Evolutionary conservation across 331 rosid genomes (phyloP).

Genomic region (Spiraea crenata): DNA sequence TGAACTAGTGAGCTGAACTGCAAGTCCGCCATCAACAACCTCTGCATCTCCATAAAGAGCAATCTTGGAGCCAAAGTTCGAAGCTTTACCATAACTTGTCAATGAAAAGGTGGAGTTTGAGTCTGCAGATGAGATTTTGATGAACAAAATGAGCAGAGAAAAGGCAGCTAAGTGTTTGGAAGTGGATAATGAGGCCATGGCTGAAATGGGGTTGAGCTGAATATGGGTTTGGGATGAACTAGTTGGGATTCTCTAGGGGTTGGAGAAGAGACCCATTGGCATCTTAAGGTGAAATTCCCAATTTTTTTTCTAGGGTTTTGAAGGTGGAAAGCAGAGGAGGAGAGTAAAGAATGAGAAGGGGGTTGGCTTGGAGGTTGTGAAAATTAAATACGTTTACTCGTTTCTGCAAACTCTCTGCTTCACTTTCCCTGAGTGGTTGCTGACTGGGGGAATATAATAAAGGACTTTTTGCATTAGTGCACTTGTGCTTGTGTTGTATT

Average conservation of each 20-base stretch:
- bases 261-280: slow-evolving; percentile 42
- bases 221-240: slow-evolving; percentile 33
- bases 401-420: slow-evolving; percentile 39
- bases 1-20: slow-evolving; percentile 47
- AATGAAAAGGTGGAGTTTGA: slow-evolving; percentile 58
- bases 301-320: slow-evolving; percentile 53
- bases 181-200: slow-evolving; percentile 56
- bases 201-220: slow-evolving; percentile 50
- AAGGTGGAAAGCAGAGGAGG: slow-evolving; percentile 45
- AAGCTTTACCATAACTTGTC: slow-evolving; percentile 54
- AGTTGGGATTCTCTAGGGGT: slow-evolving; percentile 23
- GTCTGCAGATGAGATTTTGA: slow-evolving; percentile 41
- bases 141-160: slow-evolving; percentile 42
- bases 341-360: slow-evolving; percentile 57
- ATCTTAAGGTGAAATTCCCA: slow-evolving; percentile 26
- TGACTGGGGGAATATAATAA: slow-evolving; percentile 53
- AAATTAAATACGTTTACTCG: slow-evolving; percentile 59
- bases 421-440: slow-evolving; percentile 54
- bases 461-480: slow-evolving; percentile 23
- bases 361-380: slow-evolving; percentile 60
- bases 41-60: slow-evolving; percentile 67
- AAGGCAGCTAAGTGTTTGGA: slow-evolving; percentile 33
- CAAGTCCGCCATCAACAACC: slow-evolving; percentile 50
- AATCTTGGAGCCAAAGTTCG: slow-evolving; percentile 47
- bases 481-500: slow-evolving; percentile 26